Conservation (phyloP, 139 green algal species). For the Haematococcus sp. region DNA sequence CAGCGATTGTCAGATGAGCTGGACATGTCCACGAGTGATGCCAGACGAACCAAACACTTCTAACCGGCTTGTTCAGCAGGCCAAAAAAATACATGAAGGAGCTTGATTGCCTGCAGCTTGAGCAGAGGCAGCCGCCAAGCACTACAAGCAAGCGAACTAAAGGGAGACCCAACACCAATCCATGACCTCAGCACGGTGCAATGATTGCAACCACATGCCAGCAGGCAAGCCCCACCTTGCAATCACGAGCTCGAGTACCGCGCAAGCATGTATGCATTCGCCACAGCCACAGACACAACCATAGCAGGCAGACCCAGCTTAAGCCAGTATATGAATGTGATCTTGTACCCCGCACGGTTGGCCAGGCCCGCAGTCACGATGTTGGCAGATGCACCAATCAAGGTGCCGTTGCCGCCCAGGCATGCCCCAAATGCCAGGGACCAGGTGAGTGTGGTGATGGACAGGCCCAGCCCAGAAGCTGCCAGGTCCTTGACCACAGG, state of each 20-base stretch:
- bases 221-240: not conserved
- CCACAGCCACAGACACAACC: conserved; percentile 13
- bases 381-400: conserved; percentile 36
- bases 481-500: conserved; percentile 50
- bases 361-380: conserved; percentile 29
- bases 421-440: conserved; percentile 32
- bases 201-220: no score
- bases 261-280: conserved; percentile 30
- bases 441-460: conserved; percentile 18
- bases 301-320: conserved; percentile 19
- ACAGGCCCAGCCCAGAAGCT: conserved; percentile 29
- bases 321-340: conserved; percentile 27
- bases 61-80: no score
- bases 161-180: no score
- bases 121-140: no score
- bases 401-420: conserved; percentile 37
- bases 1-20: no score
- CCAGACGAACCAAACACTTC: no score
- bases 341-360: conserved; percentile 9
- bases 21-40: no score
- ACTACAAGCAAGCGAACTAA: no score
- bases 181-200: no score
- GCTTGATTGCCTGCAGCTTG: no score
- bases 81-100: no score
- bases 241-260: conserved; percentile 8